Conservation (phyloP, 345 rosid species). For the Eucalyptus victrix region DNA sequence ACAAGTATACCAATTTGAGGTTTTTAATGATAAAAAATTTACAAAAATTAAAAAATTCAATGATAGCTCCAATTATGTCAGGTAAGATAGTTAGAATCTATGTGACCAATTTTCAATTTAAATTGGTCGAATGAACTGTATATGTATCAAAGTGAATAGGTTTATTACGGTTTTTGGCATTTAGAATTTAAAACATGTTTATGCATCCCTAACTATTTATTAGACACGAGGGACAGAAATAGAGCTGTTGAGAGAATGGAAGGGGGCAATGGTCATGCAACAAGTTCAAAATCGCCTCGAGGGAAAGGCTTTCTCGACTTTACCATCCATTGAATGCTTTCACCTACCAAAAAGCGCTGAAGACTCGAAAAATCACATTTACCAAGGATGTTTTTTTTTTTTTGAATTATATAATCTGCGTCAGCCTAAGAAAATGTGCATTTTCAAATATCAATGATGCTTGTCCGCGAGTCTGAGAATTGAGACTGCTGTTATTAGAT, state of each 20-base stretch:
- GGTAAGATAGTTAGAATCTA: fast-evolving
- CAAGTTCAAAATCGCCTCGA: not conserved
- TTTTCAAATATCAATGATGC: not conserved
- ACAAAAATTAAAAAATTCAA: no score
- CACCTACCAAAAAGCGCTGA: not conserved
- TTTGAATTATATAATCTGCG: not conserved
- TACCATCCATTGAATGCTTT: not conserved
- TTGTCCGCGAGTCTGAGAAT: not conserved
- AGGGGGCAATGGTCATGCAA: not conserved
- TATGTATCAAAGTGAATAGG: no score
- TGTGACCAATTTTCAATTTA: no score
- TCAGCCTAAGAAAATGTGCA: not conserved
- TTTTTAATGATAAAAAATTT: no score
- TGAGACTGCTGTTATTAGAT: not conserved
- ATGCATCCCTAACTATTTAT: not conserved
- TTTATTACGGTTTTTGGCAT: not conserved
- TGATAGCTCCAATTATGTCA: no score
- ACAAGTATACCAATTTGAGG: fast-evolving
- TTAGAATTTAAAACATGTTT: not conserved
- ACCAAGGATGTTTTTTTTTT: not conserved
- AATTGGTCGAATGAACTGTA: not conserved
- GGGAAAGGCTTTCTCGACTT: not conserved
- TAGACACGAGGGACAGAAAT: not conserved
- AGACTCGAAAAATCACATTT: not conserved
- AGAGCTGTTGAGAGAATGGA: not conserved